Evolutionary conservation across 2,329 filamentous ascomycete genomes (phyloP).

Genomic region (Arthrobotrys sphaeroides): DNA sequence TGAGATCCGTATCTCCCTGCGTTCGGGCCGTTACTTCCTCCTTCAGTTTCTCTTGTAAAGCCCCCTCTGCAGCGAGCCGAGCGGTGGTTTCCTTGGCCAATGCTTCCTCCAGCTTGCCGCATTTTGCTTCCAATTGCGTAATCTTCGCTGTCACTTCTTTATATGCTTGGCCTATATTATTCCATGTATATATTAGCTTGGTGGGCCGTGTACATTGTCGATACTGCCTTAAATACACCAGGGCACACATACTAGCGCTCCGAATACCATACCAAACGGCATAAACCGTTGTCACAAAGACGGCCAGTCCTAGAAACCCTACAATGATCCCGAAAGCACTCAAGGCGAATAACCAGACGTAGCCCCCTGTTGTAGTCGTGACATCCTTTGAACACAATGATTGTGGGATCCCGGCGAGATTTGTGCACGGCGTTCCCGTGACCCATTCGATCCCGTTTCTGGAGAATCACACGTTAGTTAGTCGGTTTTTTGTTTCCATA

Average conservation of each 20-base stretch:
- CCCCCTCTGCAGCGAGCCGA: constrained; percentile 1
- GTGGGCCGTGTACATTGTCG: too few relatives aligned
- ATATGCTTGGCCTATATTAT: neutral
- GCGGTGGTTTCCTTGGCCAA: neutral
- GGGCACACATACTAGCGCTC: neutral
- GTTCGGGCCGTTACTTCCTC: neutral
- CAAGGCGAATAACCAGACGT: neutral
- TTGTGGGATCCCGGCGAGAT: constrained; percentile 4
- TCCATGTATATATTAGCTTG: neutral
- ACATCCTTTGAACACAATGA: neutral
- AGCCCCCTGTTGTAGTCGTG: neutral
- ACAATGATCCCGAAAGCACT: constrained; percentile 5
- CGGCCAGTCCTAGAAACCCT: constrained; percentile 1
- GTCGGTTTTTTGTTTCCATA: too few relatives aligned
- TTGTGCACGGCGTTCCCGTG: neutral
- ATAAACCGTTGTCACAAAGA: neutral
- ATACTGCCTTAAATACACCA: too few relatives aligned
- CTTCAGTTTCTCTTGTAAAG: neutral
- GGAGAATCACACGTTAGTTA: neutral
- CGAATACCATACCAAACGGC: constrained; percentile 7
- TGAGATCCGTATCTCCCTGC: neutral
- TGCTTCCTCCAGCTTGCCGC: constrained; percentile 1
- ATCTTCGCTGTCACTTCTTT: neutral
- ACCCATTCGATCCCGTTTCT: constrained; percentile 15
- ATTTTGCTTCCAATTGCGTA: neutral